Percentiles rank a stretch among this genome's conserved stretches.
Evolutionary conservation across 495 filamentous ascomycete species (phyloP).

Genomic region (Immersiella caudata): DNA sequence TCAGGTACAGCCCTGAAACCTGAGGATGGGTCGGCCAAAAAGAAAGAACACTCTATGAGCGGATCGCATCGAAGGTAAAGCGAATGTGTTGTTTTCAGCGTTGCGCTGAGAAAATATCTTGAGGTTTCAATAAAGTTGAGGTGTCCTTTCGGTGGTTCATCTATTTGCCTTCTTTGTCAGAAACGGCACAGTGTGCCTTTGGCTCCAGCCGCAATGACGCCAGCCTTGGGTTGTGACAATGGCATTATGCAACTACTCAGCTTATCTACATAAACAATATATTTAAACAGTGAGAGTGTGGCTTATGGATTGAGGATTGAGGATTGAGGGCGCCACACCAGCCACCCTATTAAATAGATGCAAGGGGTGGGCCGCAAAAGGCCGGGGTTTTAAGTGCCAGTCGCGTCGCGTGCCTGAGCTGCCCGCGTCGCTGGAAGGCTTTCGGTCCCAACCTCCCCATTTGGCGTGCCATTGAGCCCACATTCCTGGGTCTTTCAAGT

Average conservation of each 20-base stretch:
- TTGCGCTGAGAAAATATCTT: background rate
- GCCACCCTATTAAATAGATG: background rate
- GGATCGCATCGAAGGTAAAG: background rate
- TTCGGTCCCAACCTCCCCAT: slow-evolving; percentile 19
- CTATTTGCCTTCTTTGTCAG: slow-evolving; percentile 9
- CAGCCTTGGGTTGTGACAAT: background rate
- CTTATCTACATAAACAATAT: background rate
- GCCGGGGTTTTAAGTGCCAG: slow-evolving; percentile 4
- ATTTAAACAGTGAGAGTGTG: background rate
- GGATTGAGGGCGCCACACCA: background rate
- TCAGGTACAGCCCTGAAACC: background rate
- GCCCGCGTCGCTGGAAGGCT: background rate
- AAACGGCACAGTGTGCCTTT: background rate
- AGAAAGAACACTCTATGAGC: background rate
- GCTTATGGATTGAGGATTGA: too few species aligned
- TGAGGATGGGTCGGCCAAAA: background rate
- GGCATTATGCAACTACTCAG: background rate
- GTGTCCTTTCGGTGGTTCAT: slow-evolving; percentile 23
- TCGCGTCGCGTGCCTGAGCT: slow-evolving; percentile 14
- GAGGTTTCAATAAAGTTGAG: slow-evolving; percentile 14
- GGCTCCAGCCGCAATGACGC: slow-evolving; percentile 14
- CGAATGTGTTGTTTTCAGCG: background rate
- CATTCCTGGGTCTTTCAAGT: slow-evolving; percentile 17
- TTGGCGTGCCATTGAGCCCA: slow-evolving; percentile 15
- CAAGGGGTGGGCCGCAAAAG: background rate